Evolutionary conservation across 768 basidiomycete genomes (phyloP), one percentile per base, ranked within the genome.

Genomic region (Kwoniella dendrophila): DNA sequence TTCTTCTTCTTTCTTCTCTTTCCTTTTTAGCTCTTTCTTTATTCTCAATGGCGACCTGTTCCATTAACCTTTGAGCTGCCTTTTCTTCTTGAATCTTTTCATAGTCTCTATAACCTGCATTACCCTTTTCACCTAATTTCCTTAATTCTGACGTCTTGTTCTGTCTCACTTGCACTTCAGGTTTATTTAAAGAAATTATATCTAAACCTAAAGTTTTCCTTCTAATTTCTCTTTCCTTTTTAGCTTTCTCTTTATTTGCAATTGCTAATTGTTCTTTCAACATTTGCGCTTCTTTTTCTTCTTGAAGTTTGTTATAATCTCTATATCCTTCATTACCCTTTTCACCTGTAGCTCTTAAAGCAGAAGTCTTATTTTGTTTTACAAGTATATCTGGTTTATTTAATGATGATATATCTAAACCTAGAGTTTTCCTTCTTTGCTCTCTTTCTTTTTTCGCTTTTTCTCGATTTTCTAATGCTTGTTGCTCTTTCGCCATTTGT

Each of bases 151-250:
- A 44, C 11, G 43, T 44, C n/a, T 11, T 44, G 24, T 44, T 44
- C 43, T 44, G 43, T 22, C 20, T 44, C 3, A 44, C 43, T 22
- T 44, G 18, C 10, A 44, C 43, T 10, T n/a, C 30, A 8, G 70
- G 70, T 14, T 62, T 61, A 32, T 64, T 62, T 4, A 71, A 56
- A 56, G 62, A 63, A 7, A 64, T 44, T 5, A 67, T 62, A n/a
- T 24, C 43, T 6, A 68, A 38, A 0, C 59, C 62, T 14, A 71
- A 58, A 55, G 62, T 68, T 26, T 61, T 61, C 40, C 68, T 34
- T 51, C 68, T 56, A 24, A 38, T 24, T 16, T 36, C 33, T 27
- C 52, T 44, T 18, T 41, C 51, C 56, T 55, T 63, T 22, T 32
- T 50, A 3, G 30, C 57, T 20, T 26, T 50, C 33, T 69, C 65